Conservation (phyloP, 768 basidiomycete genomes). For the Collybia nuda region DNA sequence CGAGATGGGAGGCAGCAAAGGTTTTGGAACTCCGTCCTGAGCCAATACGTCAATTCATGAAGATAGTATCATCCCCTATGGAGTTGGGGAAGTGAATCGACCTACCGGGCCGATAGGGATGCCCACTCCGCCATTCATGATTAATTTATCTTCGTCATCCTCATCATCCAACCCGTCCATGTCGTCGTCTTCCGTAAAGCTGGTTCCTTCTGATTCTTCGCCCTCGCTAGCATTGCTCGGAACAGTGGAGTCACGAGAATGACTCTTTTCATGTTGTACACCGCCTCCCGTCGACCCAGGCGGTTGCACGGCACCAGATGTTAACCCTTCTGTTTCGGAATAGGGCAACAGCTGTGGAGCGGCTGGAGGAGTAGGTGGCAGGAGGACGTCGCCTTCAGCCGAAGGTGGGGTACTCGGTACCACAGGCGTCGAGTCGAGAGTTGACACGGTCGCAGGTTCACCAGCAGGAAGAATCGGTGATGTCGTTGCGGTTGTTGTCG, state of each 20-base stretch:
- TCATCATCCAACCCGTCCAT: constrained; percentile 65
- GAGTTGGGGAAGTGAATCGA: constrained; percentile 10
- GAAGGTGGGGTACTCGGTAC: constrained; percentile 4
- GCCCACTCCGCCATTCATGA: constrained; percentile 89
- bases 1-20: constrained; percentile 83
- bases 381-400: constrained; percentile 28
- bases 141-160: constrained; percentile 89
- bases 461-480: constrained; percentile 4
- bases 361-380: constrained; percentile 33
- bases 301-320: constrained; percentile 89
- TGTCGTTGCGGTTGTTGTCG: not conserved
- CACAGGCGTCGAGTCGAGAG: constrained; percentile 5
- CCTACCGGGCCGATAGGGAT: constrained; percentile 92
- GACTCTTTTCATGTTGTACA: constrained; percentile 30
- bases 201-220: constrained; percentile 64
- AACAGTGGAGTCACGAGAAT: constrained; percentile 38
- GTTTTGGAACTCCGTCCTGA: constrained; percentile 84
- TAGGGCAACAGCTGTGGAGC: constrained; percentile 42
- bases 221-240: constrained; percentile 39
- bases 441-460: constrained; percentile 8
- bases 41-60: constrained; percentile 3
- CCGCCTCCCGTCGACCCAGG: constrained; percentile 77
- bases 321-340: constrained; percentile 84
- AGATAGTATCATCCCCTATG: too few relatives aligned
- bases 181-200: constrained; percentile 70